Evolutionary conservation across 768 basidiomycete species (phyloP).

Genomic region (Lactarius akahatsu): DNA sequence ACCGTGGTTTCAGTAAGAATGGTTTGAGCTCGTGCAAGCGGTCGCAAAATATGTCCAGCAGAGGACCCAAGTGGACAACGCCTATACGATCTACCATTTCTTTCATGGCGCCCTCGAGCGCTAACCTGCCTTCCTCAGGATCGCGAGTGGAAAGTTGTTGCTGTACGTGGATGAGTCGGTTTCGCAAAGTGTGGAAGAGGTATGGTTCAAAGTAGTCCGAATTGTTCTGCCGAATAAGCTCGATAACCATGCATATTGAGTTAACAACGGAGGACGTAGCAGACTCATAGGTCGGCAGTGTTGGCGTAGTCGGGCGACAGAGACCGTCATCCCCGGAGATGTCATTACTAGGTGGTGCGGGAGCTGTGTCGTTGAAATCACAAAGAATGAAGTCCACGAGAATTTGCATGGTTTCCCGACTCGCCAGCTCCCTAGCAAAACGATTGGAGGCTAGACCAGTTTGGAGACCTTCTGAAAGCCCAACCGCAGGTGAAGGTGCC

Average conservation of each 20-base stretch:
- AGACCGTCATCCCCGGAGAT: conserved; percentile 31
- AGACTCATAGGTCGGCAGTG: conserved; percentile 49
- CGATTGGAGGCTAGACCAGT: conserved; percentile 77
- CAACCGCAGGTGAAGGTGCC: conserved; percentile 78
- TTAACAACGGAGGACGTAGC: conserved; percentile 79
- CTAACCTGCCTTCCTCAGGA: conserved; percentile 60
- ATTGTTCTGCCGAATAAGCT: conserved; percentile 95
- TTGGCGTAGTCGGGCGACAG: conserved; percentile 28
- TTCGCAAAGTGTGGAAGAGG: conserved; percentile 90
- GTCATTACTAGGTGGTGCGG: not conserved
- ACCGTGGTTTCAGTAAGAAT: conserved; percentile 70
- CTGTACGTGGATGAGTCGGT: conserved; percentile 84
- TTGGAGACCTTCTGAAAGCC: conserved; percentile 65
- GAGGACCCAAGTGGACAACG: conserved; percentile 85
- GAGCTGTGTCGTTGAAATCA: conserved; percentile 45
- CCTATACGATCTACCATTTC: conserved; percentile 85
- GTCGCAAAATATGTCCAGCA: conserved; percentile 72
- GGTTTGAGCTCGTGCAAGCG: conserved; percentile 66
- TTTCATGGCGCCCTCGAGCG: conserved; percentile 67
- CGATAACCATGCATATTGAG: conserved; percentile 85
- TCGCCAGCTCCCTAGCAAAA: conserved; percentile 86
- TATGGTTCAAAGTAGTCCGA: conserved; percentile 99
- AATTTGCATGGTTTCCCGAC: conserved; percentile 63
- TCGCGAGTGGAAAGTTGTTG: conserved; percentile 56
- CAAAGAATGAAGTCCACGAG: conserved; percentile 76